Conservation (phyloP, 805 yeast species). For the Zygoascus tannicola region DNA sequence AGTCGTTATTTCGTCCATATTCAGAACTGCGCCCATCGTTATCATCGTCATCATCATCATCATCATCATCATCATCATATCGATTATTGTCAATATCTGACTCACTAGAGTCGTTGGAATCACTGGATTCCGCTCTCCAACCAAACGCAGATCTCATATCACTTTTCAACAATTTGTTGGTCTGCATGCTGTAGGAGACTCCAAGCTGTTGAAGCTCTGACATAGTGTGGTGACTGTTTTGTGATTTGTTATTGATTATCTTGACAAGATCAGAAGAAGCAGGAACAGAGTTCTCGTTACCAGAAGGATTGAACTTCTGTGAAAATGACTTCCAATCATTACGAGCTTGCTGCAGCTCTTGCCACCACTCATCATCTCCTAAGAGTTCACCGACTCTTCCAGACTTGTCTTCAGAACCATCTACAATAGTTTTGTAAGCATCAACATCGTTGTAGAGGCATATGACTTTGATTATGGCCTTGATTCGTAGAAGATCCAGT, state of each 20-base stretch:
- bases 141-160: slow-evolving; percentile 14
- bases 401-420: slow-evolving; percentile 44
- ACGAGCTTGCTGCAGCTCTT: slow-evolving; percentile 53
- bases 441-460: slow-evolving; percentile 48
- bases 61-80: slow-evolving; percentile 16
- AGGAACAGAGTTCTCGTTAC: not conserved
- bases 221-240: slow-evolving; percentile 31
- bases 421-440: slow-evolving; percentile 66
- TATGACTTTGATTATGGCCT: slow-evolving; percentile 68
- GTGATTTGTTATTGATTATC: slow-evolving; percentile 3
- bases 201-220: slow-evolving; percentile 70
- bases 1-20: too few relatives aligned
- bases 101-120: slow-evolving; percentile 14
- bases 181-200: slow-evolving; percentile 67
- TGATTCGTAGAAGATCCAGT: slow-evolving; percentile 70
- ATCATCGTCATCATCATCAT: slow-evolving; percentile 12
- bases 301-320: not conserved
- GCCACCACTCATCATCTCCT: slow-evolving; percentile 80
- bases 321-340: slow-evolving; percentile 14
- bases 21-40: not conserved
- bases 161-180: slow-evolving; percentile 39
- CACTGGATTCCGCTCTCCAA: too few relatives aligned
- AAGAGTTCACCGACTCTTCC: slow-evolving; percentile 44
- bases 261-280: slow-evolving; percentile 4
- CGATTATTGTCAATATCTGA: slow-evolving; percentile 19